A percentile compares a stretch with the other conserved stretches of the same genome.
Conservation (phyloP, 1,284 basidiomycete genomes). For the Cryptococcus sp. region DNA sequence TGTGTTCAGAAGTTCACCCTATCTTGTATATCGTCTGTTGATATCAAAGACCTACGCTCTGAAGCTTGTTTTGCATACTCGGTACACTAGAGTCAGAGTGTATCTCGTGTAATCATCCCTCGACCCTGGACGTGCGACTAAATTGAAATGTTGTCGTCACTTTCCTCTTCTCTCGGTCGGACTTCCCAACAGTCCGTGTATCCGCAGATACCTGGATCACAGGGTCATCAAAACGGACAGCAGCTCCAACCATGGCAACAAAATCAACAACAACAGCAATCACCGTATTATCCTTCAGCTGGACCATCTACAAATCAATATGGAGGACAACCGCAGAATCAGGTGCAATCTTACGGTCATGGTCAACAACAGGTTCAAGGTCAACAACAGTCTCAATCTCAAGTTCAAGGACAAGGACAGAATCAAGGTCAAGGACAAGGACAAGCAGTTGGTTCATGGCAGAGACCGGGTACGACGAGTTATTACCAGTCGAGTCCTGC, state of each 20-base stretch:
- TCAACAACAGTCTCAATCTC: constrained; percentile 1
- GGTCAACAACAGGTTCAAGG: background rate
- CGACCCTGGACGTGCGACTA: no score
- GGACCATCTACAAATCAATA: background rate
- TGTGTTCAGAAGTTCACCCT: no score
- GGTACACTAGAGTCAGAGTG: no score
- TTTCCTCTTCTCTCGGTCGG: no score
- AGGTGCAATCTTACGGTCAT: background rate
- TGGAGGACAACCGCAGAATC: background rate
- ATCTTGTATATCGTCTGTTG: no score
- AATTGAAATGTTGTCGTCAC: no score
- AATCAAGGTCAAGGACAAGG: background rate
- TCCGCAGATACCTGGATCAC: background rate
- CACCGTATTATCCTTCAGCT: background rate
- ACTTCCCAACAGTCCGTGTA: background rate
- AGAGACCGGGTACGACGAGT: background rate
- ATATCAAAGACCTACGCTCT: no score
- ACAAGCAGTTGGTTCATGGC: background rate
- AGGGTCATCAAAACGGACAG: background rate
- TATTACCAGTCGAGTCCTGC: background rate
- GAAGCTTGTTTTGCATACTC: no score
- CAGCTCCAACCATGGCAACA: background rate
- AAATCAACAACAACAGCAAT: background rate
- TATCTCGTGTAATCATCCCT: no score
- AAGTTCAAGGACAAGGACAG: background rate